Percentiles rank a stretch among this genome's conserved stretches.
Evolutionary conservation across 176 grass and related monocot species (phyloP).

Genomic region (Carex cristatella): DNA sequence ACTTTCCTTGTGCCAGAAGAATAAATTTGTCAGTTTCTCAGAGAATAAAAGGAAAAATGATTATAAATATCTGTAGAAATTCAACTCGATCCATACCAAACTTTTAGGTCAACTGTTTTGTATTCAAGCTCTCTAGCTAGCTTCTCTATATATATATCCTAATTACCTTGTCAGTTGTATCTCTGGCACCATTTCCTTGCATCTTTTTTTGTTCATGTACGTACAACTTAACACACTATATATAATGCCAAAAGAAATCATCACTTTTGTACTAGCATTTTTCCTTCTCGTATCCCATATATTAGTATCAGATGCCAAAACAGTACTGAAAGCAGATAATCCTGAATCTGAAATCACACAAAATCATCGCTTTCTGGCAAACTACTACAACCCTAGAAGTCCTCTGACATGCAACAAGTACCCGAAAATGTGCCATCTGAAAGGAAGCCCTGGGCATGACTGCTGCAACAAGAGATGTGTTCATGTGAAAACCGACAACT

Average conservation of each 20-base stretch:
- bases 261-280: not conserved
- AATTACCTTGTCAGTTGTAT: not conserved
- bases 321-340: not conserved
- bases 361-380: not conserved
- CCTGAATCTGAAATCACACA: not conserved
- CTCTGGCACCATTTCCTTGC: not conserved
- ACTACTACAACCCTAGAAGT: constrained; percentile 16
- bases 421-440: constrained; percentile 4
- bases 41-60: not conserved
- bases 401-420: constrained; percentile 9
- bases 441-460: constrained; percentile 9
- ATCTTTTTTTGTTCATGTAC: not conserved
- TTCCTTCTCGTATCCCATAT: not conserved
- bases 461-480: constrained; percentile 28
- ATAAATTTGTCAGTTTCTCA: constrained; percentile 3
- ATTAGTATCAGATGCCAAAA: constrained; percentile 5
- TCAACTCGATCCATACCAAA: constrained; percentile 21
- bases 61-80: not conserved
- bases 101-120: not conserved
- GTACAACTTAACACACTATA: not conserved
- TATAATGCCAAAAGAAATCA: not conserved
- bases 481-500: constrained; percentile 15
- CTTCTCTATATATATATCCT: not conserved
- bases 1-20: not conserved
- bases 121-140: not conserved